Conservation (phyloP, 2,329 filamentous ascomycete species). For the Dactylellina drechsleri region DNA sequence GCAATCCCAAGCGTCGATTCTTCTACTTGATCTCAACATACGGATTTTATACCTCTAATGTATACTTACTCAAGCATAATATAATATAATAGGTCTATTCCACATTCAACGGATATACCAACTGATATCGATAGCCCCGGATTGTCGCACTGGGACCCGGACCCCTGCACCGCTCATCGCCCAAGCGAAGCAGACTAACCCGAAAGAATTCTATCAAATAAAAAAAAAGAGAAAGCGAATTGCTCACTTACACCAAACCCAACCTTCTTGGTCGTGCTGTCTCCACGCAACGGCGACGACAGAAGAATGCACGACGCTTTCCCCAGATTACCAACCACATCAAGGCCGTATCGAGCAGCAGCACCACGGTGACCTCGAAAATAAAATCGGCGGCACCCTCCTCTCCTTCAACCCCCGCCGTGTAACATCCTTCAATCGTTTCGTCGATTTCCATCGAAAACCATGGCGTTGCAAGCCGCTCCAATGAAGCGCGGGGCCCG, state of each 20-base stretch:
- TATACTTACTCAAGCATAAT: too few relatives aligned
- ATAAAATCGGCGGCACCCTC: background rate
- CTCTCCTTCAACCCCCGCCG: background rate
- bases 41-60: too few relatives aligned
- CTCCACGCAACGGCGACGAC: slow-evolving; percentile 17
- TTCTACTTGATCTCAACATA: too few relatives aligned
- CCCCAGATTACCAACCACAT: slow-evolving; percentile 7
- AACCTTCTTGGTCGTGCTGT: background rate
- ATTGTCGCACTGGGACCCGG: background rate
- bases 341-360: slow-evolving; percentile 14
- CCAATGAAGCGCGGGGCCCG: slow-evolving; percentile 60
- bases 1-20: too few relatives aligned
- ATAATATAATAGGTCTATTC: too few relatives aligned
- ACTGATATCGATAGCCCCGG: too few relatives aligned
- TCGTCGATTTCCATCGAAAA: background rate
- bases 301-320: slow-evolving; percentile 37
- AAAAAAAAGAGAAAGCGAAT: slow-evolving; percentile 28
- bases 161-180: slow-evolving; percentile 25
- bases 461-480: slow-evolving; percentile 49
- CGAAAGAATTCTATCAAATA: slow-evolving; percentile 2
- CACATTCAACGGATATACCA: too few relatives aligned
- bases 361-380: slow-evolving; percentile 35
- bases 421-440: slow-evolving; percentile 1
- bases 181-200: slow-evolving; percentile 18
- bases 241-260: slow-evolving; percentile 19